Percentiles rank a stretch among this genome's conserved stretches.
phyloP scores from a whole-genome alignment of 108 stramenopile species.

The Cylindrotheca closterium region DNA sequence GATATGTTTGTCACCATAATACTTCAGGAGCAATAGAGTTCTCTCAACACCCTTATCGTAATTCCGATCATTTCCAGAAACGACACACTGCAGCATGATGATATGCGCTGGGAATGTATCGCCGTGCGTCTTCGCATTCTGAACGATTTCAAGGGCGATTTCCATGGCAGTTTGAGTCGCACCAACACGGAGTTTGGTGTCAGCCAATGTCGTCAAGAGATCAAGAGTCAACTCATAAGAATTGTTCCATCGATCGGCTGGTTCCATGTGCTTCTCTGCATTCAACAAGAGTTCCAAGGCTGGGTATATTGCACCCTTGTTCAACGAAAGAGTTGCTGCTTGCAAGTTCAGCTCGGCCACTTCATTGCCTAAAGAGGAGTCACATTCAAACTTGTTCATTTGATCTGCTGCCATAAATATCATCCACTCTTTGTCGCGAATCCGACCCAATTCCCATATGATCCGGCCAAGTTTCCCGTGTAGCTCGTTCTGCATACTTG shows the following conservation, averaged over 20 bases:
- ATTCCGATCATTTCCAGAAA: conserved; percentile 20
- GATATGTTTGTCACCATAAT: conserved; percentile 33
- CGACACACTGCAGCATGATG: conserved; percentile 4
- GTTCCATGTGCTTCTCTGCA: conserved; percentile 16
- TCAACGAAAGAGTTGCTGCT: conserved; percentile 28
- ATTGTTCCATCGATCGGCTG: conserved; percentile 14
- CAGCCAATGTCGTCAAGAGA: conserved; percentile 24
- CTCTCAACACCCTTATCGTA: conserved; percentile 18
- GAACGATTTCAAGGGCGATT: conserved; percentile 12
- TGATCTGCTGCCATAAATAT: conserved; percentile 34
- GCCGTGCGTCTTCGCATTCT: conserved; percentile 24
- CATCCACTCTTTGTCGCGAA: conserved; percentile 13
- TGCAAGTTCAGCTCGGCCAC: conserved; percentile 19
- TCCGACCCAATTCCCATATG: conserved; percentile 8
- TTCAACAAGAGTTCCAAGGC: background rate
- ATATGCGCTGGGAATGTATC: conserved; percentile 37
- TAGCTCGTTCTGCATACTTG: background rate
- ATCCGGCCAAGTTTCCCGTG: conserved; percentile 28
- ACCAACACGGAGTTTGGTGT: conserved; percentile 13
- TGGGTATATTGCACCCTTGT: conserved; percentile 32
- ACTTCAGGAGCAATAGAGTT: conserved; percentile 16
- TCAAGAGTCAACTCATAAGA: conserved; percentile 38
- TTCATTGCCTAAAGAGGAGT: background rate
- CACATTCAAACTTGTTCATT: conserved; percentile 9
- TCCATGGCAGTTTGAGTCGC: conserved; percentile 11